phyloP scores from a whole-genome alignment of 2,329 filamentous ascomycete species.

The Leptodontidium sp. region DNA sequence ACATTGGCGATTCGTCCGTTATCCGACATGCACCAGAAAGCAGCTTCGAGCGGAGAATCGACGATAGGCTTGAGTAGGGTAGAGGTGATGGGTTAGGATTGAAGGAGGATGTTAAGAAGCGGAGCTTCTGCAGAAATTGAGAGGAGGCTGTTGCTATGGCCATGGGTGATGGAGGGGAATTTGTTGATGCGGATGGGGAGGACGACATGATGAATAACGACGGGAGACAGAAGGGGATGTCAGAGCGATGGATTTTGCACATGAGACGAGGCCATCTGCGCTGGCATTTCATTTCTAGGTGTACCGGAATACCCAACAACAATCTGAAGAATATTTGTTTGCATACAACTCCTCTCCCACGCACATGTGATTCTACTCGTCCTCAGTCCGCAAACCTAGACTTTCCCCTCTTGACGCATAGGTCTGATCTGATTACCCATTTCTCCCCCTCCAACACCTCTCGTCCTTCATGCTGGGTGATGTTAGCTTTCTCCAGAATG shows the following conservation, averaged over 20 bases:
- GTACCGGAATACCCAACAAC: not conserved
- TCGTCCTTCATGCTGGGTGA: slow-evolving; percentile 75
- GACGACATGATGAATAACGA: slow-evolving; percentile 1
- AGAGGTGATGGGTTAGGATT: not conserved
- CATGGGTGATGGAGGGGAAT: no score
- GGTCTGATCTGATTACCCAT: slow-evolving; percentile 87
- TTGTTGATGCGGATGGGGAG: not conserved
- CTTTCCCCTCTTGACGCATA: slow-evolving; percentile 67
- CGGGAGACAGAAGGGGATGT: not conserved
- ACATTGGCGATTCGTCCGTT: not conserved
- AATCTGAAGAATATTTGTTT: not conserved
- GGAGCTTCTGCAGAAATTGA: not conserved
- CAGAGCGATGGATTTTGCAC: not conserved
- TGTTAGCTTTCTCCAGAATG: slow-evolving; percentile 17
- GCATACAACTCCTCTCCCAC: no score
- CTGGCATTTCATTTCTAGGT: not conserved
- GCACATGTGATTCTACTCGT: not conserved
- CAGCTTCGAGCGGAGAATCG: slow-evolving; percentile 13
- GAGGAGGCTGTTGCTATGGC: not conserved
- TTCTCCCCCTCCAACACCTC: slow-evolving; percentile 85
- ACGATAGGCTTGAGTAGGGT: slow-evolving; percentile 7
- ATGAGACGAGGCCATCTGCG: not conserved
- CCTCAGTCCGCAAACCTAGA: slow-evolving; percentile 19
- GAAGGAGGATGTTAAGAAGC: not conserved
- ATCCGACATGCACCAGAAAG: slow-evolving; percentile 12